Base-by-base conservation (phyloP, 768 basidiomycete species). In the Paxillus involutus region DNA sequence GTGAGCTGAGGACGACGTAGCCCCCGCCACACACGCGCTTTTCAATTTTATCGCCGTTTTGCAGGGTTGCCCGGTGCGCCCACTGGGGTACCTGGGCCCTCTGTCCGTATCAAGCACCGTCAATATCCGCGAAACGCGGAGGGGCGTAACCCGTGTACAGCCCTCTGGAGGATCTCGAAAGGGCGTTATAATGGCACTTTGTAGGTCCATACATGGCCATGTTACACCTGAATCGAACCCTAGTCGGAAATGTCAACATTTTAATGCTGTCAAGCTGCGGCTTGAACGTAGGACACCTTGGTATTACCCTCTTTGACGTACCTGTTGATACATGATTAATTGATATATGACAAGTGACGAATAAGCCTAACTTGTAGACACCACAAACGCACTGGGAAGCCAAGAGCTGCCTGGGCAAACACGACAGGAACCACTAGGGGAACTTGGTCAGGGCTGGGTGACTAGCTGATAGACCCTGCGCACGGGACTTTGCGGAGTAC, bases 41-140 rank as follows among this genome's bases (percentile, higher is more conserved):
- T 6, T 73, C 54, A 46, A 77, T 63, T 57, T 69, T 71, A 51
- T 76, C 73, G 2, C 63, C 26, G 26, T 26, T 6, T 26, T 26
- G 26, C 6, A 26, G 26, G 5, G 5, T 6, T 24, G 24, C 24
- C 26, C 26, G 35, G 47, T 11, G 58, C 63, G 11, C 62, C 59
- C 7, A 64, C 59, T 32, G 49, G 59, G 33, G 47, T 57, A 26
- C 52, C 43, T 0, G 52, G 44, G 3, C 50, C 56, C n/a, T 53
- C 43, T 47, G 48, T 47, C 36, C 59, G 60, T 47, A 61, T 59
- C 62, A 3, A 26, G 32, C 32, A 32, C 10, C 6, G 8, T 3
- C 68, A 70, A 50, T 63, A 67, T 13, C 61, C 69, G 29, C 26
- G 55, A 57, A 3, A 60, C 57, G 16, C 54, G 54, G 35, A 61